Base-by-base conservation (phyloP, 1,284 basidiomycete genomes). In the Pterulicium gracile region DNA sequence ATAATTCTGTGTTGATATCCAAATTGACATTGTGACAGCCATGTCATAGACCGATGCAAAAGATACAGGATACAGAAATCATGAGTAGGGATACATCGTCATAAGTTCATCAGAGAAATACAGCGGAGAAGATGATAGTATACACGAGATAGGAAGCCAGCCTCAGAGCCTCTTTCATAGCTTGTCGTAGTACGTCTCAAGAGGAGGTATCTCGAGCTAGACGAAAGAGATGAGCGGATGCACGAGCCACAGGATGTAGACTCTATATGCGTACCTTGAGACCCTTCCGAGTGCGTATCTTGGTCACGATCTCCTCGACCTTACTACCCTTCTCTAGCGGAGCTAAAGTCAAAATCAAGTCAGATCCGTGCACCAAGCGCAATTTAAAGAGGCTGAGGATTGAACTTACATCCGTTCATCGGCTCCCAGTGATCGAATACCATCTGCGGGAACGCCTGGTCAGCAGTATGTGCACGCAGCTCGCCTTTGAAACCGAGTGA, bases 401-500 rank as follows among this genome's bases (percentile, higher is more conserved):
- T 41, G 41, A 21, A 69, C 79, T 62, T 58, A 85, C 83, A 72
- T 61, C 92, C 92, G 63, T 71, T 74, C 80, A 94, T 87, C 54
- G 79, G 51, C 57, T 87, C 82, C 86, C 86, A 93, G 66, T 92
- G 89, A 66, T 95, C 92, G 64, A 98, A 91, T 61, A 98, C 93
- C 57, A 70, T 67, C 67, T 98, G 95, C 50, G 94, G 94, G 92
- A 98, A 98, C 55, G 95, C 95, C 75, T 98, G 96, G 50, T 96
- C 95, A 64, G 79, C 81, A 44, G 95, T 99, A 51, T 88, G 84
- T 61, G 84, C 80, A 60, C 96, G 88, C 48, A 99, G 81, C 57
- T 90, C 93, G 58, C 87, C 92, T 69, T 95, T 98, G 86, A 98
- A 98, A 58, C 96, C 95, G 75, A 98, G 98, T n/a, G 95, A 98